Evolutionary conservation across 768 basidiomycete genomes (phyloP), one percentile per base, ranked within the genome.

Genomic region (Lactarius sp.): DNA sequence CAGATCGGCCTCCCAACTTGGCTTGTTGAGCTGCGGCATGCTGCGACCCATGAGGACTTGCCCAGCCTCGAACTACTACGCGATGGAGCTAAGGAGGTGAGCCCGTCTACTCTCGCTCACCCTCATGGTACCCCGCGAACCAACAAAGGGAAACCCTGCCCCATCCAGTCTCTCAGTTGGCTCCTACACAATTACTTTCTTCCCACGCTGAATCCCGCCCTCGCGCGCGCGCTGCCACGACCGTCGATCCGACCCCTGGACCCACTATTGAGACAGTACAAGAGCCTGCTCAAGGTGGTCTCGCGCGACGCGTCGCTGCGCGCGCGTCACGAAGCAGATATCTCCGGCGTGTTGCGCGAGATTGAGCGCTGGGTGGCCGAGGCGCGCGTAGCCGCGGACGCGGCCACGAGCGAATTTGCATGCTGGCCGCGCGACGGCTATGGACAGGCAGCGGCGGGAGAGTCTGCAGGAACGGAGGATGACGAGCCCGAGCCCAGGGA

Each of bases 1-100:
- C 91, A 95, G 70, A 81, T 99, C 12, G 88, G 88, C 0, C 78
- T 99, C 1, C 96, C 97, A 0, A 75, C 80, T 0, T 94, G 90
- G 87, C 79, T 98, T 10, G 94, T 99, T 13, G 92, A 96, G 68
- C 79, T 98, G 12, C 81, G 97, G 46, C 97, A 98, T 76, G 92
- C 93, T 33, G 92, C 92, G 13, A 99, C 97, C 1, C 97, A 98
- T 70, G 96, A 98, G 70, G 92, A 96, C 64, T 76, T 98, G 13
- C 97, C 96, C 0, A 87, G 87, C 67, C 77, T 98, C 10, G 85
- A 87, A 58, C 74, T 94, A 5, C 79, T 97, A 18, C 82, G 88
- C 59, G 85, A 91, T 62, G 94, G 86, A 0, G 83, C 87, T 37
- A 78, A 80, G 60, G 88, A 95, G 82, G 93, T 83, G 65, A 56